Percentiles rank a stretch among this genome's conserved stretches.
Evolutionary conservation across 148 eudicot species (phyloP).

Genomic region (Hydrangea macrophylla): DNA sequence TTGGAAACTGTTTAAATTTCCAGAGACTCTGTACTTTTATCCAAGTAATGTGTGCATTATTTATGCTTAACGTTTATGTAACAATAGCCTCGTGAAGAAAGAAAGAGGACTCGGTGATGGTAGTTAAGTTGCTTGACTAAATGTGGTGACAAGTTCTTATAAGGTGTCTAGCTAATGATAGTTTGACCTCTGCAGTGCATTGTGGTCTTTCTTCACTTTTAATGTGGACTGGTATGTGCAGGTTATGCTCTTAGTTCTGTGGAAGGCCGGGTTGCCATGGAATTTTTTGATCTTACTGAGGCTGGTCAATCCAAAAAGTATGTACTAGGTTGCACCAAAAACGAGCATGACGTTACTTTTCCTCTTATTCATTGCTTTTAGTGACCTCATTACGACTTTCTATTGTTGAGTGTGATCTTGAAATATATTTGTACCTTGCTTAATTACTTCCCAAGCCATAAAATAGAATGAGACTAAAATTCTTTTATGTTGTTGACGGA

Average conservation of each 20-base stretch:
- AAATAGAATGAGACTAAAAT: too few species aligned
- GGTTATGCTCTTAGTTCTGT: conserved; percentile 99
- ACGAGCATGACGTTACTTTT: neutral
- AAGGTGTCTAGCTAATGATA: neutral
- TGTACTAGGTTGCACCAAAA: conserved; percentile 21
- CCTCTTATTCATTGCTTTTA: neutral
- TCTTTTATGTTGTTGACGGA: too few species aligned
- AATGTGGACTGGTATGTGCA: conserved; percentile 27
- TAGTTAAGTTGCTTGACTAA: neutral
- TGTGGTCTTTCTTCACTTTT: conserved; percentile 8
- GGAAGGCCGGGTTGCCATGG: conserved; percentile 98
- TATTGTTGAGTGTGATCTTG: neutral
- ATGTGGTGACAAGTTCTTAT: neutral
- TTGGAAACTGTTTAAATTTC: neutral
- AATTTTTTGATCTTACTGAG: conserved; percentile 88
- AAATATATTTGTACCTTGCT: too few species aligned
- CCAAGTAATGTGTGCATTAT: neutral
- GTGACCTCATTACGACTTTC: neutral
- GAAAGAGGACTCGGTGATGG: neutral
- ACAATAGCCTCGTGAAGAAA: neutral
- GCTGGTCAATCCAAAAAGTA: conserved; percentile 92
- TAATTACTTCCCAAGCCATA: too few species aligned
- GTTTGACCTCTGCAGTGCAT: neutral
- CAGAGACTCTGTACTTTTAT: neutral
- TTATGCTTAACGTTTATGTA: neutral